A percentile compares a stretch with the other conserved stretches of the same genome.
phyloP scores from a whole-genome alignment of 73 alveolate genomes.

The Stentor roeselii region DNA sequence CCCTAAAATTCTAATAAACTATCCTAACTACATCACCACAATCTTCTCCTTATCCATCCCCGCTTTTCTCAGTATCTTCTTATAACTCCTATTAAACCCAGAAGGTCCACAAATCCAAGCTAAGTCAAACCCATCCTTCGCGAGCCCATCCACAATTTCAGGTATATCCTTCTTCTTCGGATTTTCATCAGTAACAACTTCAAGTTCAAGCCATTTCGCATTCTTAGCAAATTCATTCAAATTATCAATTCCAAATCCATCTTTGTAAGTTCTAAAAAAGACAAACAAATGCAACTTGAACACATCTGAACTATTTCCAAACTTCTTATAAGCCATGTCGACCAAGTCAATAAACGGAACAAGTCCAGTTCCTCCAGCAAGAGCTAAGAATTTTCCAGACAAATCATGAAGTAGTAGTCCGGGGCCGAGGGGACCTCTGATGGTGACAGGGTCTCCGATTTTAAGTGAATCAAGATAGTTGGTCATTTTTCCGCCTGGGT shows the following conservation, averaged over 20 bases:
- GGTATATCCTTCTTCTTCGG: too few species aligned
- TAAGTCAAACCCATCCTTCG: too few species aligned
- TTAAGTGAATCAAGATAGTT: neutral
- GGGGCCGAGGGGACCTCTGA: conserved; percentile 20
- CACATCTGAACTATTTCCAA: neutral
- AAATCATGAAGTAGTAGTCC: neutral
- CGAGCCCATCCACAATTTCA: too few species aligned
- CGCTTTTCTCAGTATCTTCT: neutral
- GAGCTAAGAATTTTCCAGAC: neutral
- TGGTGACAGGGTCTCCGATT: neutral
- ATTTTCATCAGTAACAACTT: too few species aligned
- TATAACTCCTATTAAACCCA: neutral
- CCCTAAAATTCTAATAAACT: too few species aligned
- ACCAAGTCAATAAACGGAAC: conserved; percentile 7
- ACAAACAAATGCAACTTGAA: neutral
- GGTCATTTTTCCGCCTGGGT: conserved; percentile 12
- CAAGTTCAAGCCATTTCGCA: too few species aligned
- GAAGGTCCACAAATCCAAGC: neutral
- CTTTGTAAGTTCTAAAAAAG: neutral
- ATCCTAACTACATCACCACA: neutral
- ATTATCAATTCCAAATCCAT: too few species aligned
- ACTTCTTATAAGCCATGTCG: neutral
- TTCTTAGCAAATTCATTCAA: too few species aligned
- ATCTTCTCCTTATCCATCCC: neutral
- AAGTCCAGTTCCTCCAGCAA: conserved; percentile 25